A percentile compares a stretch with the other conserved stretches of the same genome.
These are phyloP conservation scores for Cardiospermum halicacabum DNA, from an alignment of 345 rosid genomes.

Conservation along the genomic window DNA sequence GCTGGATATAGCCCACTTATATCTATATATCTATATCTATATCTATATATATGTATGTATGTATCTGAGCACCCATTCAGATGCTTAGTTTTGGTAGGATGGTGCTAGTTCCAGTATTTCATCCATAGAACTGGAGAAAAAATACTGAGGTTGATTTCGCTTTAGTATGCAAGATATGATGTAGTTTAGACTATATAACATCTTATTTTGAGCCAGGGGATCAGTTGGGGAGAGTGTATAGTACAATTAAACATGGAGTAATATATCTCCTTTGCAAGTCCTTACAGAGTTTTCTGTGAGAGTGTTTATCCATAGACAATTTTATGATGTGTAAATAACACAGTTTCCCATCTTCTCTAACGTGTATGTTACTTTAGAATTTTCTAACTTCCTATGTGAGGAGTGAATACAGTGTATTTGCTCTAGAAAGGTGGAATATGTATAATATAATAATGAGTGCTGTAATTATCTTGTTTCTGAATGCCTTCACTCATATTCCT, in stretches of 20 bases:
- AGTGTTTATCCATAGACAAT: not conserved
- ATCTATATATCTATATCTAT: no score
- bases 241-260: not conserved
- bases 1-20: not conserved
- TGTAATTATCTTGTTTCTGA: not conserved
- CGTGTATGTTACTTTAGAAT: not conserved
- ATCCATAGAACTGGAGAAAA: not conserved
- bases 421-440: constrained; percentile 4
- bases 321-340: not conserved
- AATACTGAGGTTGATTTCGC: not conserved
- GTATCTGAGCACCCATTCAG: not conserved
- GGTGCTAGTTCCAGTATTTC: not conserved
- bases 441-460: not conserved
- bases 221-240: not conserved
- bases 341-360: not conserved
- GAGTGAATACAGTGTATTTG: not conserved
- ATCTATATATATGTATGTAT: no score
- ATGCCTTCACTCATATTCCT: constrained; percentile 17
- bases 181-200: not conserved
- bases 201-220: not conserved
- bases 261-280: not conserved
- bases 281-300: not conserved
- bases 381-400: not conserved
- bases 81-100: not conserved
- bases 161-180: not conserved